Percentiles rank a stretch among this genome's conserved stretches.
Conservation (phyloP, 129 eudicot genomes). For the Logfia minima region DNA sequence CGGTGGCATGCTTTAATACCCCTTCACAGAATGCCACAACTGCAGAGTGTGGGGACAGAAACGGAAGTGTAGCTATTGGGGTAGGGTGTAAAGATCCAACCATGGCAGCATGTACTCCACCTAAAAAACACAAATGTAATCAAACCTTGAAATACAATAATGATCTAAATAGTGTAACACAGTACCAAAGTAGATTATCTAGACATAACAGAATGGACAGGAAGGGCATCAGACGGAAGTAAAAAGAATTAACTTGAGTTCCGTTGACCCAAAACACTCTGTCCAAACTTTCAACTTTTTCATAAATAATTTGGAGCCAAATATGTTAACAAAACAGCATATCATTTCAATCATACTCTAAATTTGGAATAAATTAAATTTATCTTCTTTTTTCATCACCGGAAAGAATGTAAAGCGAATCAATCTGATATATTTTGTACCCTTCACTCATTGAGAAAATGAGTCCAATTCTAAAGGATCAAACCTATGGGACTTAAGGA, state of each 20-base stretch:
- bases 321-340: too few relatives aligned
- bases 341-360: too few relatives aligned
- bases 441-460: too few relatives aligned
- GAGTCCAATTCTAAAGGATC: too few relatives aligned
- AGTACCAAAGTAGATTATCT: neutral
- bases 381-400: too few relatives aligned
- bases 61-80: slow-evolving; percentile 87
- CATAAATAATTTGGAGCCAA: neutral
- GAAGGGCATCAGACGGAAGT: neutral
- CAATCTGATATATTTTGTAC: too few relatives aligned
- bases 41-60: slow-evolving; percentile 95
- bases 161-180: neutral
- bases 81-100: slow-evolving; percentile 95
- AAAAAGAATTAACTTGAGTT: neutral
- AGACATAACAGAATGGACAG: neutral
- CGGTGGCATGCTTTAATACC: slow-evolving; percentile 78
- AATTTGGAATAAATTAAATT: too few relatives aligned
- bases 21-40: slow-evolving; percentile 98
- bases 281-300: neutral
- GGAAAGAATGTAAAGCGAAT: too few relatives aligned
- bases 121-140: slow-evolving; percentile 34
- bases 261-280: too few relatives aligned
- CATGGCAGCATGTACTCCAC: slow-evolving; percentile 99
- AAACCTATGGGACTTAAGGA: too few relatives aligned
- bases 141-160: neutral